Percentiles rank a stretch among this genome's conserved stretches.
Conservation (phyloP, 1,284 basidiomycete genomes). For the Tranzscheliella williamsii region DNA sequence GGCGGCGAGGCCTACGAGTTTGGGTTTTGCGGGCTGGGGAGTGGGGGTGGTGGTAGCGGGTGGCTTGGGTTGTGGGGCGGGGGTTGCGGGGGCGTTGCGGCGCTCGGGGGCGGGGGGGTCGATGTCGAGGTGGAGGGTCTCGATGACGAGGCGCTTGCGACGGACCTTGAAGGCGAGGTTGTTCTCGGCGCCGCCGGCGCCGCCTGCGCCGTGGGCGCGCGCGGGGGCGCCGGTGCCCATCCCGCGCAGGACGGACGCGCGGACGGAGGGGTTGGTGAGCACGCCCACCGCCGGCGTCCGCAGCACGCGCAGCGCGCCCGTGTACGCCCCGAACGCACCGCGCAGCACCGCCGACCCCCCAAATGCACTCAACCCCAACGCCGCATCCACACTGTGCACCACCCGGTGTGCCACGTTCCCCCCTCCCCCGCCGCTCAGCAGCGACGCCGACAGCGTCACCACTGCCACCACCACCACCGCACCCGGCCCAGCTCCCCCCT, state of each 20-base stretch:
- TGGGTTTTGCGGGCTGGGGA: constrained; percentile 1
- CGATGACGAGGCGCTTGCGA: constrained; percentile 81
- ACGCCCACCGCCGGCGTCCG: constrained; percentile 47
- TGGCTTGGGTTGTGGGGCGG: too few relatives aligned
- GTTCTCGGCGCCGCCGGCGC: constrained; percentile 72
- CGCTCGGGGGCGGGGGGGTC: constrained; percentile 88
- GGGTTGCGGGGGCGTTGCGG: neutral
- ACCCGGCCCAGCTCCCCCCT: too few relatives aligned
- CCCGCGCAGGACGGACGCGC: constrained; percentile 47
- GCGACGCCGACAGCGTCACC: constrained; percentile 31
- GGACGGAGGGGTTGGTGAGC: constrained; percentile 40
- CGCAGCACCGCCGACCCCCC: constrained; percentile 34
- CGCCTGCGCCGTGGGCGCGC: constrained; percentile 53
- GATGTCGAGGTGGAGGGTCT: constrained; percentile 88
- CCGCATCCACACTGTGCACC: constrained; percentile 35
- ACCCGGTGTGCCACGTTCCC: constrained; percentile 33
- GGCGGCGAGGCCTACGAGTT: constrained; percentile 16
- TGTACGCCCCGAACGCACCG: constrained; percentile 36
- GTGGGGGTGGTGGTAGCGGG: too few relatives aligned
- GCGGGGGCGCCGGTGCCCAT: constrained; percentile 41
- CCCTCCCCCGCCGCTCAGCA: neutral
- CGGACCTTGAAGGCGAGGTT: constrained; percentile 94
- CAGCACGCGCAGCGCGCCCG: constrained; percentile 49
- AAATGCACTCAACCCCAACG: constrained; percentile 45
- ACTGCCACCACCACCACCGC: constrained; percentile 34